A percentile compares a stretch with the other conserved stretches of the same genome.
These are phyloP conservation scores for Pythium sukuiense DNA, from an alignment of 352 stramenopile species.

Conservation along the genomic window DNA sequence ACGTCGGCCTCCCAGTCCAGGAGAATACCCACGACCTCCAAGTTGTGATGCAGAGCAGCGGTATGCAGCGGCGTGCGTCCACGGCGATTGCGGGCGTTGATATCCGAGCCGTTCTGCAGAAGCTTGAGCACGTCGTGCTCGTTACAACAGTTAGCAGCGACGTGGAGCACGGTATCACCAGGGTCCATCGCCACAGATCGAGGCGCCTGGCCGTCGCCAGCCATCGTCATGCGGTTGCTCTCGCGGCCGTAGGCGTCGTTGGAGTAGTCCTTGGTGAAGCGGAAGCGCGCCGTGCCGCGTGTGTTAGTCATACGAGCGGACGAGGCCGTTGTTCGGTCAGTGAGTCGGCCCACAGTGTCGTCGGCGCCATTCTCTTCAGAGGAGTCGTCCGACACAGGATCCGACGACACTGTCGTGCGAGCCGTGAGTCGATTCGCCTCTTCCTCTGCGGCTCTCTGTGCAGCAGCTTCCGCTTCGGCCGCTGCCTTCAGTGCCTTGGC, in stretches of 20 bases:
- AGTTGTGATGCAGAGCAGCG: slow-evolving; percentile 76
- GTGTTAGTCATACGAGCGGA: slow-evolving; percentile 22
- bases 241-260: slow-evolving; percentile 37
- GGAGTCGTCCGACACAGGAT: slow-evolving; percentile 72
- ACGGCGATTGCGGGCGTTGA: slow-evolving; percentile 79
- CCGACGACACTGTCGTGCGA: slow-evolving; percentile 50
- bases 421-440: slow-evolving; percentile 63
- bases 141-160: slow-evolving; percentile 86
- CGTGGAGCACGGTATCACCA: slow-evolving; percentile 84
- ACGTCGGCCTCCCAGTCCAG: slow-evolving; percentile 83
- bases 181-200: slow-evolving; percentile 83
- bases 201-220: slow-evolving; percentile 42
- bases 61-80: slow-evolving; percentile 83
- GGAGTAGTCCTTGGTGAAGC: slow-evolving; percentile 81
- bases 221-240: slow-evolving; percentile 31
- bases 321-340: slow-evolving; percentile 15
- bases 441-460: slow-evolving; percentile 35
- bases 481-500: slow-evolving; percentile 16
- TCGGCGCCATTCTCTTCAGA: slow-evolving; percentile 45
- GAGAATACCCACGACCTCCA: slow-evolving; percentile 80
- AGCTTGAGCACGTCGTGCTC: slow-evolving; percentile 84
- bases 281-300: slow-evolving; percentile 66
- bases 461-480: slow-evolving; percentile 16
- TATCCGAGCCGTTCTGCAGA: slow-evolving; percentile 85
- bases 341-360: slow-evolving; percentile 9